phyloP scores from a whole-genome alignment of 495 filamentous ascomycete genomes.

The Copromyces sp. region DNA sequence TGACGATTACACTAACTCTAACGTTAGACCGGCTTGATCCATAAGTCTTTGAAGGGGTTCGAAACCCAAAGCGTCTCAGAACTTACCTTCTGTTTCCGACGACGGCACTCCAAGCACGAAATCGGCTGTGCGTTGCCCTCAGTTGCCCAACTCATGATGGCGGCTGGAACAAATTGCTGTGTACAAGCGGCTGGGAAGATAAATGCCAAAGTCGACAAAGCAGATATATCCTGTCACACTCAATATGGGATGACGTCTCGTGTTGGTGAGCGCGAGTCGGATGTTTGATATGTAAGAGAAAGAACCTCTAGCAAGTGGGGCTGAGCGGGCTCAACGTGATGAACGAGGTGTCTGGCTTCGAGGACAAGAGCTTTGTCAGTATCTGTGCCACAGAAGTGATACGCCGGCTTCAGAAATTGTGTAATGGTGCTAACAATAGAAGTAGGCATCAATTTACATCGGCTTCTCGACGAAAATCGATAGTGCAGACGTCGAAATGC shows the following conservation, averaged over 20 bases:
- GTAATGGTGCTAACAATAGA: neutral
- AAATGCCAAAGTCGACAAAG: neutral
- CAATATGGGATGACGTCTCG: constrained; percentile 2
- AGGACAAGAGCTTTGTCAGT: neutral
- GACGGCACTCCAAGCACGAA: constrained; percentile 31
- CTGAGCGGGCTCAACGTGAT: neutral
- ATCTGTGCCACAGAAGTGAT: neutral
- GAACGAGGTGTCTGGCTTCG: neutral
- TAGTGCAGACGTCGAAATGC: neutral
- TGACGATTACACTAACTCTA: constrained; percentile 28
- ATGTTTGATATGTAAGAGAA: neutral
- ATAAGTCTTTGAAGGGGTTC: neutral
- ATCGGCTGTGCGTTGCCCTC: constrained; percentile 1
- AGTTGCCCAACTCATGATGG: neutral
- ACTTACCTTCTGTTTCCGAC: constrained; percentile 35
- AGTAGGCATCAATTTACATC: neutral
- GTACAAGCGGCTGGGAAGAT: neutral
- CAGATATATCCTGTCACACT: neutral
- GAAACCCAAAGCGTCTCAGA: neutral
- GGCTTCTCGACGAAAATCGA: neutral
- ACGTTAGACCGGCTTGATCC: constrained; percentile 5
- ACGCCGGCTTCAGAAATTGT: neutral
- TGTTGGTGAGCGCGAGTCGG: neutral
- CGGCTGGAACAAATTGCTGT: neutral
- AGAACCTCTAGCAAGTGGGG: neutral